Base-by-base conservation (phyloP, 2,329 filamentous ascomycete genomes). In the Chaetomium sp. region DNA sequence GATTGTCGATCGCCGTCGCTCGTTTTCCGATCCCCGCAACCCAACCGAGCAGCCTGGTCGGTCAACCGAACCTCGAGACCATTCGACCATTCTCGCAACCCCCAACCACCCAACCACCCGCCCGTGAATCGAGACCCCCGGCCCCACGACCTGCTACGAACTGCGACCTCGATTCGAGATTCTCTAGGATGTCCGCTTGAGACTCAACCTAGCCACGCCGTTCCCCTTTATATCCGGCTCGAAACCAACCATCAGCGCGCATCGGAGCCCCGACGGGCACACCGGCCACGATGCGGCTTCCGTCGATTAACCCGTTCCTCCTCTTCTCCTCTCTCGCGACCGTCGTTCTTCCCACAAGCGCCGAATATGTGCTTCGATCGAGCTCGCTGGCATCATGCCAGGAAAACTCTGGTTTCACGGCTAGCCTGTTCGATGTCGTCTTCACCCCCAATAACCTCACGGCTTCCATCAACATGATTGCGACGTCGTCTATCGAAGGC, bases 311-410 rank as follows among this genome's bases (percentile, higher is more conserved):
- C 70, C 77, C 78, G 72, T 79, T 83, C 62, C 72, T 80, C 67
- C 71, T 82, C 57, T 72, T 84, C 70, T 76, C 80, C 73, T 77
- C 79, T 55, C 72, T 83, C 70, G 77, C 79, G 66, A 73, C 78
- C 56, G 60, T 81, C 61, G 68, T 77, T 42, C 75, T 85, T 61
- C 78, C 85, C 64, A 82, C 62, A 35, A 57, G 57, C 66, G 81
- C 85, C 65, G 90, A 87, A 68, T 55, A 67, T 58, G 66, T 92
- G 73, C 90, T 98, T 73, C 83, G 88, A 72, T 96, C 93, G 63
- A 91, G 85, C 74, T 96, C 93, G 45, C 85, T 97, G 72, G 92
- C 91, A 76, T 85, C 90, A 47, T 95, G 91, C 78, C 89, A 91
- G 82, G 80, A 82, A 65, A 89, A 92, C 77, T 92, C 89, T 49